Base-by-base conservation (phyloP, 2,329 filamentous ascomycete genomes). In the Colletotrichum tofieldiae region DNA sequence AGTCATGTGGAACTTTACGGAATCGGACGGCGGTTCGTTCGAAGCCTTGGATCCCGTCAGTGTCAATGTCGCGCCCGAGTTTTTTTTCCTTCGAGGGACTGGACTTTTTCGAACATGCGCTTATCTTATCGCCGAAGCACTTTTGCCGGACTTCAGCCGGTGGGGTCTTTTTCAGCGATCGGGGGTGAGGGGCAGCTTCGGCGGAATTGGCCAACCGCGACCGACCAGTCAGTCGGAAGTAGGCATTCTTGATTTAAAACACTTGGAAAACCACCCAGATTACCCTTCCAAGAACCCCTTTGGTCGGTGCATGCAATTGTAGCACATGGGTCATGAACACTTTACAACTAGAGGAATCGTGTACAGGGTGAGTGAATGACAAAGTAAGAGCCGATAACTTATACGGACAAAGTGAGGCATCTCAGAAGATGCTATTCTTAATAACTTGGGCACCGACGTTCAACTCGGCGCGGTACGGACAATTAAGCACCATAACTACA, bases 91-190 rank as follows among this genome's bases (percentile, higher is more conserved):
- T 39, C n/a, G 35, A 18, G 3, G 12, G 20, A 39, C 12, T 39
- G 55, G 26, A n/a, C 23, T 61, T 68, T 68, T 72, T 62, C 49
- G 43, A 52, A 23, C 18, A 14, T n/a, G 26, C n/a, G 5, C 67
- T 66, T 71, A 71, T 73, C 67, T 73, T 71, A 73, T 73, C 71
- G 60, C 39, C 14, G 59, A 49, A 7, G 1, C 2, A 14, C 2
- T n/a, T 63, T 49, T n/a, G 23, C 70, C 70, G 70, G 32, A 0
- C 14, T 64, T 70, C 26, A 55, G 47, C 70, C 70, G 65, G 26
- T 41, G 26, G 37, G 20, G n/a, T 41, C 12, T 3, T 4, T 4
- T 16, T 2, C 37, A 66, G 26, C 7, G 14, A 29, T 4, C 1
- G 5, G 26, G 14, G 12, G 23, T 29, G 49, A 16, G 49, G 26